Evolutionary conservation across 164 flowering plant genomes (phyloP), one percentile per base, ranked within the genome.

Genomic region (Stephania japonica): DNA sequence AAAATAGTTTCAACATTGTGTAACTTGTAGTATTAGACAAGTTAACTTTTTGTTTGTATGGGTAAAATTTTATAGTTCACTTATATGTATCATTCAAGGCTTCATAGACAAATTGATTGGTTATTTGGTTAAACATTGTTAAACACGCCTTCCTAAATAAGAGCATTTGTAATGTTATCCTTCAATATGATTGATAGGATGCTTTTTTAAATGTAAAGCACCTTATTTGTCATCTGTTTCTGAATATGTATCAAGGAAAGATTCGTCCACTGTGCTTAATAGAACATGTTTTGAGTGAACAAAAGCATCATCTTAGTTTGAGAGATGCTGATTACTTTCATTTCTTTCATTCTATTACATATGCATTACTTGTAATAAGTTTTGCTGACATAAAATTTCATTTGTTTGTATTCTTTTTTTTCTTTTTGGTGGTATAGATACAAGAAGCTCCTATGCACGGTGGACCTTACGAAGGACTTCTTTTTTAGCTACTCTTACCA

Each of bases 391-490:
- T 44, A 65, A 78, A 59, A 76, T 77, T 76, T 84, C 21, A 85
- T 75, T 71, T 79, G 42, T 25, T 71, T 79, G 42, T 25, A 70
- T 75, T 79, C 24, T 65, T 65, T 76, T 82, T 59, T 76, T 78
- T 79, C 72, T 69, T 84, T 24, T 81, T 77, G 75, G 61, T 86
- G 81, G 67, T 59, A 72, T 87, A 96, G 99, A 92, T 96, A 93
- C 91, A 93, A 89, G 94, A 93, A 87, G 95, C 98, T 93, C 80
- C 91, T 96, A 41, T 78, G 97, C 92, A 76, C 89, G 19, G 88
- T 96, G 93, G 97, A 96, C 84, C 98, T 96, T 75, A 90, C 93
- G 27, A 96, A 89, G 88, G 98, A 93, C 92, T 96, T 96, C 97
- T 96, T 81, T 83, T 96, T 89, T 88, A 96, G 99, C 95, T 96